A percentile compares a stretch with the other conserved stretches of the same genome.
Evolutionary conservation across 306 rosid genomes (phyloP).

Genomic region (Sicyos baderoa): DNA sequence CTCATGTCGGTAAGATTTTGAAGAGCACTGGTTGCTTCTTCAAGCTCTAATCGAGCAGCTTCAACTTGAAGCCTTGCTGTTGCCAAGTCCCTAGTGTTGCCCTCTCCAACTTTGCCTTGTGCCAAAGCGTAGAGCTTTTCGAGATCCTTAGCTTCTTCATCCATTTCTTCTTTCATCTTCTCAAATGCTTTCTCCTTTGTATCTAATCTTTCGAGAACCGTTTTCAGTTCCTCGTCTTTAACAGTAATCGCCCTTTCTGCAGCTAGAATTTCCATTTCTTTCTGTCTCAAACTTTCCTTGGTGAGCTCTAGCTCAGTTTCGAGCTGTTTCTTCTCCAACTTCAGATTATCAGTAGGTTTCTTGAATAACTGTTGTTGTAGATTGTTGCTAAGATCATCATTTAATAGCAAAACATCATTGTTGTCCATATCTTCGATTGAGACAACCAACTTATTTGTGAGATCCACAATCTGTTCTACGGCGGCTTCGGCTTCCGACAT

Average conservation of each 20-base stretch:
- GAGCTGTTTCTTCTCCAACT: constrained; percentile 47
- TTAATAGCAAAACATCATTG: neutral
- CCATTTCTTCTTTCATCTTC: constrained; percentile 37
- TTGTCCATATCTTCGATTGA: constrained; percentile 47
- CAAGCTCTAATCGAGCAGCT: constrained; percentile 67
- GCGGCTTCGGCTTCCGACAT: constrained; percentile 60
- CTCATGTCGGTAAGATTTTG: constrained; percentile 56
- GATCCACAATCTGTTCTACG: constrained; percentile 53
- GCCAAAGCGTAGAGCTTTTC: constrained; percentile 47
- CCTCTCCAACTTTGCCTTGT: constrained; percentile 47
- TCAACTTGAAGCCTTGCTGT: constrained; percentile 42
- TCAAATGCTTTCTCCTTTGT: constrained; percentile 51
- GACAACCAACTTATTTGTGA: constrained; percentile 55
- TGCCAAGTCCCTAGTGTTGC: constrained; percentile 10
- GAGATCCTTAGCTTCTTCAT: constrained; percentile 49
- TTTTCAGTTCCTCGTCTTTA: constrained; percentile 73
- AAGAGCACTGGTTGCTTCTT: constrained; percentile 77
- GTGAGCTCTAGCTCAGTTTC: constrained; percentile 59
- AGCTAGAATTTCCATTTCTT: constrained; percentile 68
- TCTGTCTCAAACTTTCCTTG: constrained; percentile 48
- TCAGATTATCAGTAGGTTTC: constrained; percentile 36
- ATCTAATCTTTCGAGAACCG: constrained; percentile 49
- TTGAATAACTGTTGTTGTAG: constrained; percentile 29
- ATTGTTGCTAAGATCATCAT: constrained; percentile 29
- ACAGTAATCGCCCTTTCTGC: constrained; percentile 53